Evolutionary conservation across 352 stramenopile genomes (phyloP).

Genomic region (Globisporangium abappressorium): DNA sequence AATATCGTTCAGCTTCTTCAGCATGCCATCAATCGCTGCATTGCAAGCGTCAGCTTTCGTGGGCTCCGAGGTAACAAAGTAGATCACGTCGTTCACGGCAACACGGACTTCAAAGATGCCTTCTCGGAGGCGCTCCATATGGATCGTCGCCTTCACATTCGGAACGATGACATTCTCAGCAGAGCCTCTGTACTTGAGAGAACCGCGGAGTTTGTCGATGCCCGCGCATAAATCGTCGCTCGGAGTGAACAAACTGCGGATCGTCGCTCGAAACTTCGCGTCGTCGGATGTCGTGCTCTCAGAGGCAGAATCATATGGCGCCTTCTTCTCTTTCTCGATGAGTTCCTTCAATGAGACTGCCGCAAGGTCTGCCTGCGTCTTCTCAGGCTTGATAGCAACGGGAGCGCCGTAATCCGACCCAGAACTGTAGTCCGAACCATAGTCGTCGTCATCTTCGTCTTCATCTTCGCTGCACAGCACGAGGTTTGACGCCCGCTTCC

Average conservation of each 20-base stretch:
- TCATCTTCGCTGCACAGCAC: slow-evolving; percentile 64
- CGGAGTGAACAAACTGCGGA: slow-evolving; percentile 75
- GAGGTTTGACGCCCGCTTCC: slow-evolving; percentile 31
- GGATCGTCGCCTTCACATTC: slow-evolving; percentile 71
- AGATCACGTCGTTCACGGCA: slow-evolving; percentile 64
- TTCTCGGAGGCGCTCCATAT: slow-evolving; percentile 56
- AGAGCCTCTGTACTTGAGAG: slow-evolving; percentile 57
- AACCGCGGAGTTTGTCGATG: slow-evolving; percentile 50
- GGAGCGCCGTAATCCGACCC: slow-evolving; percentile 34
- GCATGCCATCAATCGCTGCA: slow-evolving; percentile 53
- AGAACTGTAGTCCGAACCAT: slow-evolving; percentile 31
- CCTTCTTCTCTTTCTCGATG: slow-evolving; percentile 33
- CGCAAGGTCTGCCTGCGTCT: neutral
- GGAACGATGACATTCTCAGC: slow-evolving; percentile 46
- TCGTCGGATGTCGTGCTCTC: slow-evolving; percentile 46
- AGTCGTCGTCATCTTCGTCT: slow-evolving; percentile 56
- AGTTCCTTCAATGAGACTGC: slow-evolving; percentile 7
- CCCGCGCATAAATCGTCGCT: slow-evolving; percentile 56
- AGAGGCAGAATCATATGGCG: slow-evolving; percentile 45
- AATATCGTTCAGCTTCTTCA: slow-evolving; percentile 50
- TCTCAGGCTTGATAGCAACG: slow-evolving; percentile 25
- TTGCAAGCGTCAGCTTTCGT: slow-evolving; percentile 66
- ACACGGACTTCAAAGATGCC: slow-evolving; percentile 56
- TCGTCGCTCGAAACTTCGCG: slow-evolving; percentile 56
- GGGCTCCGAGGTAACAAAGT: slow-evolving; percentile 32